Evolutionary conservation across 768 basidiomycete species (phyloP).

Genomic region (Kwoniella bestiolae): DNA sequence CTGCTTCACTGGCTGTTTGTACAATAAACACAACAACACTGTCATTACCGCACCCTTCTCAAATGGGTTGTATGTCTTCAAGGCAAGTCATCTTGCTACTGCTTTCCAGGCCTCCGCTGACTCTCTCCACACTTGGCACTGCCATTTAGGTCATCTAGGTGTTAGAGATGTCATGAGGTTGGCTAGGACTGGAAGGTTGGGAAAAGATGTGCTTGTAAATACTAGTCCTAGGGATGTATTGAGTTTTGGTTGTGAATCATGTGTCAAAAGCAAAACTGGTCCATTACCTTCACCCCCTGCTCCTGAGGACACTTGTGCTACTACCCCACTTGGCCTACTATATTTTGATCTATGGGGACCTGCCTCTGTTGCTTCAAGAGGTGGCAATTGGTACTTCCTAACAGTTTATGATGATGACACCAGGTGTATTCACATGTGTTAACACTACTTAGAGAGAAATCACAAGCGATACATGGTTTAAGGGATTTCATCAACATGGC

Average conservation of each 20-base stretch:
- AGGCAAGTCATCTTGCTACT: constrained; percentile 9
- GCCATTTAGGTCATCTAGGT: constrained; percentile 7
- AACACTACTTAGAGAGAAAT: constrained; percentile 2
- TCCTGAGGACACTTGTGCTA: background rate
- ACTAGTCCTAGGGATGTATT: background rate
- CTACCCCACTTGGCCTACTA: background rate
- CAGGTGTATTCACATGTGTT: background rate
- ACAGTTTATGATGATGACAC: constrained; percentile 11
- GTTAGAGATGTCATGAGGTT: constrained; percentile 9
- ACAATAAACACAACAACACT: background rate
- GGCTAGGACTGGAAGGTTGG: constrained; percentile 4
- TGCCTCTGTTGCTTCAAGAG: constrained; percentile 1
- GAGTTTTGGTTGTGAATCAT: background rate
- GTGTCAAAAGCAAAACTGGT: constrained; percentile 5
- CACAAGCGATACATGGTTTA: background rate
- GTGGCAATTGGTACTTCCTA: constrained; percentile 5
- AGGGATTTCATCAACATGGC: constrained; percentile 8
- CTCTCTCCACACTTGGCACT: constrained; percentile 2
- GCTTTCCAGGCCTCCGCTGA: constrained; percentile 4
- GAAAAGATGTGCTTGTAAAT: constrained; percentile 6
- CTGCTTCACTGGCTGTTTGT: background rate
- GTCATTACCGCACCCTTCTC: background rate
- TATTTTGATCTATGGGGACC: constrained; percentile 11
- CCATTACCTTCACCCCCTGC: background rate
- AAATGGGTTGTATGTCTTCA: constrained; percentile 3